Percentiles rank a stretch among this genome's conserved stretches.
phyloP scores from a whole-genome alignment of 495 filamentous ascomycete species.

The Niebla homalea region DNA sequence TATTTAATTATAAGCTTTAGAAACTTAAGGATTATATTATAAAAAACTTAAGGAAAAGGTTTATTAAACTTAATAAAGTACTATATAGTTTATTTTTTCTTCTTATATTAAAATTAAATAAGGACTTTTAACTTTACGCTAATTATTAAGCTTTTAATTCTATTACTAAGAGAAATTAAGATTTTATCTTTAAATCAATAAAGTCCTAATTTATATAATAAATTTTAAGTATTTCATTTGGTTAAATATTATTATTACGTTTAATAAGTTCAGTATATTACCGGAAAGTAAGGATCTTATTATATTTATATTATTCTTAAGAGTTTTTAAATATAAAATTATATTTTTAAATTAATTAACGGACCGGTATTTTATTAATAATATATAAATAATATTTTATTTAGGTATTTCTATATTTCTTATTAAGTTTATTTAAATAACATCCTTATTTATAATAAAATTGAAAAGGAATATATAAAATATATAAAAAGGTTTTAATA shows the following conservation, averaged over 20 bases:
- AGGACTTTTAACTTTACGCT: background rate
- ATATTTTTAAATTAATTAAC: no score
- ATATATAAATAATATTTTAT: conserved; percentile 22
- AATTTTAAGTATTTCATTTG: conserved; percentile 13
- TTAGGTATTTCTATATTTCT: conserved; percentile 17
- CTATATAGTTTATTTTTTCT: background rate
- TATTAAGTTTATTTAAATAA: conserved; percentile 18
- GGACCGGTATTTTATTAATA: conserved; percentile 17
- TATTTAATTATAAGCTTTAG: background rate
- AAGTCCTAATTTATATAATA: conserved; percentile 23
- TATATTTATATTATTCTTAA: no score
- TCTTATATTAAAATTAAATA: background rate
- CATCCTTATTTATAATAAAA: conserved; percentile 16
- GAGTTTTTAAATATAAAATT: background rate
- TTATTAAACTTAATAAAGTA: background rate
- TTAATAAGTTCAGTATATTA: background rate
- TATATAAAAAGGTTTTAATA: conserved; percentile 15
- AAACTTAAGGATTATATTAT: background rate
- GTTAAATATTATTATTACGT: background rate
- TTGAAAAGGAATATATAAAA: conserved; percentile 9
- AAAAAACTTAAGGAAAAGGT: background rate
- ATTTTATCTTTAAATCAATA: conserved; percentile 34
- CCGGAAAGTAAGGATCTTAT: background rate
- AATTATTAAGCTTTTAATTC: background rate
- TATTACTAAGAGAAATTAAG: conserved; percentile 25